Evolutionary conservation across 331 rosid genomes (phyloP).

Genomic region (Rhamnella rubrinervis): DNA sequence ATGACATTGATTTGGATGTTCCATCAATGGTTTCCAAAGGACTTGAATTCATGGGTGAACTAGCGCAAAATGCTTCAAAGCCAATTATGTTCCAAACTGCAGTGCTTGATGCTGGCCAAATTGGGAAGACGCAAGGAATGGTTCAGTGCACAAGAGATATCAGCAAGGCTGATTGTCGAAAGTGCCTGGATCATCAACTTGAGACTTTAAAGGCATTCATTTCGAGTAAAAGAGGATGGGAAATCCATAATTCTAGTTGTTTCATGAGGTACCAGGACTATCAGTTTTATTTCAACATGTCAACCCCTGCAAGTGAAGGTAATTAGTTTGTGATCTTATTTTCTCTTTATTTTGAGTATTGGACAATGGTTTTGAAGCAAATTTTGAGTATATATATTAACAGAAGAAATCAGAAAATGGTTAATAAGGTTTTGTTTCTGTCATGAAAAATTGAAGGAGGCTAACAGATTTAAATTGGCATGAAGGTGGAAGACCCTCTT

Average conservation of each 20-base stretch:
- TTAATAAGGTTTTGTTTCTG: not conserved
- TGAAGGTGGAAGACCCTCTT: conserved; percentile 1
- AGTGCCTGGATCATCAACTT: conserved; percentile 43
- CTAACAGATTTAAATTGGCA: not conserved
- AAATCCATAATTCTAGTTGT: conserved; percentile 44
- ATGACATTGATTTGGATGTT: conserved; percentile 50
- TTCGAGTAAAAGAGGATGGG: conserved; percentile 61
- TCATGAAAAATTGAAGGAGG: not conserved
- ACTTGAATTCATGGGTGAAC: conserved; percentile 36
- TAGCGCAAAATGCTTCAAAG: conserved; percentile 32
- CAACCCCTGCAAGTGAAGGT: conserved; percentile 39
- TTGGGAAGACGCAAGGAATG: conserved; percentile 59
- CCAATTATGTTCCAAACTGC: conserved; percentile 34
- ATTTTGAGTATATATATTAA: not conserved
- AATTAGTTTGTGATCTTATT: not conserved
- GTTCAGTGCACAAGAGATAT: conserved; percentile 65
- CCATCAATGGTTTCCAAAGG: conserved; percentile 42
- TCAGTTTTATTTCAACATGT: conserved; percentile 44
- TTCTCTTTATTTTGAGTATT: not conserved
- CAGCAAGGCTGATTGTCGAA: conserved; percentile 33
- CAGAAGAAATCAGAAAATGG: not conserved
- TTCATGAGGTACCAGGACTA: conserved; percentile 65
- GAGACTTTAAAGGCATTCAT: conserved; percentile 28
- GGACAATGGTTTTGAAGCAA: not conserved
- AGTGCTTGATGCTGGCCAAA: conserved; percentile 31